Evolutionary conservation across 2,329 filamentous ascomycete genomes (phyloP).

Genomic region (Neurospora crassa): DNA sequence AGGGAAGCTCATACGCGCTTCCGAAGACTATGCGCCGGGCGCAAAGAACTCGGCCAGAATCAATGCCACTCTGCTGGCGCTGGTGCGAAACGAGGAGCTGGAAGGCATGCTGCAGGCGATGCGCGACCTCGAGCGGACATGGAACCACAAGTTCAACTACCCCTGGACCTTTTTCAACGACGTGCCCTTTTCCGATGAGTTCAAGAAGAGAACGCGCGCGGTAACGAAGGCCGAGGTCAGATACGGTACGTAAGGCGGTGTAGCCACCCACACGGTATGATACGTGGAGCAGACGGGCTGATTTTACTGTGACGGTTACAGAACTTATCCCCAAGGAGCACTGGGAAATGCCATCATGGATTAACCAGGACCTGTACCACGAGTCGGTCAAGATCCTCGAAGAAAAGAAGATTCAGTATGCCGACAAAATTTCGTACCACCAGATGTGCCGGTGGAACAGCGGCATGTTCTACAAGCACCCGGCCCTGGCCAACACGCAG

Average conservation of each 20-base stretch:
- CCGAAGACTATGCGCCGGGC: slow-evolving; percentile 68
- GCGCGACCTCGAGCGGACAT: slow-evolving; percentile 83
- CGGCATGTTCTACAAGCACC: slow-evolving; percentile 95
- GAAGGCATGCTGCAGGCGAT: slow-evolving; percentile 79
- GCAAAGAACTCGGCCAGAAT: slow-evolving; percentile 71
- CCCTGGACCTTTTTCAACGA: slow-evolving; percentile 99
- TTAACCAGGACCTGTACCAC: slow-evolving; percentile 74
- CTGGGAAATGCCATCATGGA: slow-evolving; percentile 88
- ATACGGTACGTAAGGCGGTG: slow-evolving; percentile 53
- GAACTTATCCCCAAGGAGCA: slow-evolving; percentile 90
- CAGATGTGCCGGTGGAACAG: slow-evolving; percentile 99
- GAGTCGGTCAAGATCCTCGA: slow-evolving; percentile 77
- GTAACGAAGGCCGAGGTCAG: slow-evolving; percentile 80
- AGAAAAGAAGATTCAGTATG: slow-evolving; percentile 84
- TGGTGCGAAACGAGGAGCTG: slow-evolving; percentile 89
- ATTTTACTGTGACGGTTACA: slow-evolving; percentile 23
- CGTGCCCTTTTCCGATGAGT: slow-evolving; percentile 83
- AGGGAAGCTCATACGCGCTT: slow-evolving; percentile 63
- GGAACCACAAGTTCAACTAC: slow-evolving; percentile 99
- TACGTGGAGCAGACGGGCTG: neutral
- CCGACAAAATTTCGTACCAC: slow-evolving; percentile 81
- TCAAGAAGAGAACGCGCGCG: slow-evolving; percentile 71
- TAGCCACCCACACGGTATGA: neutral
- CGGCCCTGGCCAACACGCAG: slow-evolving; percentile 67
- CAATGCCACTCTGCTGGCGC: slow-evolving; percentile 82